A percentile compares a stretch with the other conserved stretches of the same genome.
Evolutionary conservation across 1,284 basidiomycete species (phyloP).

Genomic region (Erythrobasidium hasegawianum): DNA sequence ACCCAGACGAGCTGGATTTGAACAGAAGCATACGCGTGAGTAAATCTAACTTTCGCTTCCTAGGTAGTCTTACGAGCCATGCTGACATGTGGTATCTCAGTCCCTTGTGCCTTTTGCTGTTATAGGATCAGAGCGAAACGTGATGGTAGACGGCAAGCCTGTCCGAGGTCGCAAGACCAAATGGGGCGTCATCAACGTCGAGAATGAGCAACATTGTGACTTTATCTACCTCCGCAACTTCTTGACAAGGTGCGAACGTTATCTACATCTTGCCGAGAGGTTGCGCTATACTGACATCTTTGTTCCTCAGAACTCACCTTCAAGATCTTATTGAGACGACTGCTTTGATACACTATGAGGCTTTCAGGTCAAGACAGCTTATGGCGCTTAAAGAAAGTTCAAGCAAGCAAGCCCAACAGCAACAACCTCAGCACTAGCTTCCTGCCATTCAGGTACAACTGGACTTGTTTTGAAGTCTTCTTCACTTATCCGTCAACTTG

Average conservation of each 20-base stretch:
- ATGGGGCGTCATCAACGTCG: constrained; percentile 97
- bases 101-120: constrained; percentile 94
- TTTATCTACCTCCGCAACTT: constrained; percentile 97
- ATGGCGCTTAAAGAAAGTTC: constrained; percentile 77
- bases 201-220: constrained; percentile 95
- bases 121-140: constrained; percentile 88
- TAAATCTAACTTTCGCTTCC: constrained; percentile 34
- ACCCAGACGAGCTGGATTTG: constrained; percentile 80
- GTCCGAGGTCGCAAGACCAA: constrained; percentile 95
- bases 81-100: constrained; percentile 50
- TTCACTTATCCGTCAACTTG: too few relatives aligned
- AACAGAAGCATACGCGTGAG: constrained; percentile 85
- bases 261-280: not conserved
- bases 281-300: not conserved
- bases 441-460: too few relatives aligned
- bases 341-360: constrained; percentile 98
- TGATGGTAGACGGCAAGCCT: constrained; percentile 91
- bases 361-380: constrained; percentile 96
- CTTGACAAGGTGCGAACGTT: constrained; percentile 67
- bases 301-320: constrained; percentile 70
- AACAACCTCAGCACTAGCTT: not conserved
- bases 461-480: too few relatives aligned
- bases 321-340: constrained; percentile 99
- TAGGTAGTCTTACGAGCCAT: constrained; percentile 9
- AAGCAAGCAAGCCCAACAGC: constrained; percentile 44